Evolutionary conservation across 2,329 filamentous ascomycete genomes (phyloP), one percentile per base, ranked within the genome.

Genomic region (Cadophora luteo-olivacea): DNA sequence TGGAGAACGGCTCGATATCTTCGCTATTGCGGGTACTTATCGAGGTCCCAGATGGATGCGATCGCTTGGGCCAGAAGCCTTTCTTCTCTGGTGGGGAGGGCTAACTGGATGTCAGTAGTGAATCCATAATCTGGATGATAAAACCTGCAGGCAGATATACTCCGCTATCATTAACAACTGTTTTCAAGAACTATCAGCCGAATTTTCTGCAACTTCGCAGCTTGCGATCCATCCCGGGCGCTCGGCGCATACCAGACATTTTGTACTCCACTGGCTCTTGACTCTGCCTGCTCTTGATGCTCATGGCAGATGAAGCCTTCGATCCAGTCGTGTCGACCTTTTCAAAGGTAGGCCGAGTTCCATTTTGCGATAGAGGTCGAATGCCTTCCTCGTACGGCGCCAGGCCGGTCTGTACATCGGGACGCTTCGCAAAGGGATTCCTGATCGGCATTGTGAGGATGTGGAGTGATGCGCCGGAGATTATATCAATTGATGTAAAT

Each of bases 81-180:
- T 92, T 93, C 79, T 93, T 93, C 81, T 97, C 93, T 16, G 90
- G 88, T 2, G 95, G 93, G 9, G 95, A 97, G n/a, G 95, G 95
- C 87, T 95, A 79, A 52, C 25, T 70, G 38, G 51, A 55, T 65
- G 68, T 76, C 69, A 78, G 74, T 75, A 67, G 73, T 70, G 72
- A 79, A 72, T 76, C 36, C 61, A 52, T 6, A 61, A 51, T 12
- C 7, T 45, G 14, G 38, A 29, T 41, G 29, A 29, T 29, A 33
- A 7, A 64, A 74, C 88, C 81, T 89, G 96, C 93, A 75, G 95
- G 95, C 74, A 98, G 87, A 82, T 97, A 98, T 70, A 97, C 92
- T 73, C 95, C 95, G 79, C 92, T 97, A 81, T 97, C 94, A 78
- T 97, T 97, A 80, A 98, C 96, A 73, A 97, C 95, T 97, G 79